Conservation (phyloP, 2,329 filamentous ascomycete species). For the Lizonia empirigonia region DNA sequence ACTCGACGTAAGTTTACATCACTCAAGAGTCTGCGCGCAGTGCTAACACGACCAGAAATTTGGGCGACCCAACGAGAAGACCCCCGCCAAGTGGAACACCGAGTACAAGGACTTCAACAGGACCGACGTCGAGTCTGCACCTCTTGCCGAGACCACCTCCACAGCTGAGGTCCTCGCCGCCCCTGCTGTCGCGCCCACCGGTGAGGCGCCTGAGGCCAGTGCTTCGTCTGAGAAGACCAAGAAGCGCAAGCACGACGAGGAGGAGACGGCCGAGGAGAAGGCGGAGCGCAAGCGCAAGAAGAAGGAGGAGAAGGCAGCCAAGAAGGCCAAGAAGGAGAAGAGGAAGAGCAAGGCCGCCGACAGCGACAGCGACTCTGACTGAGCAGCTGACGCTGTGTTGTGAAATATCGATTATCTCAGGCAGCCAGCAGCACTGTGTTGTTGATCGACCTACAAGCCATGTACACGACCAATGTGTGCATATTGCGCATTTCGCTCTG, state of each 20-base stretch:
- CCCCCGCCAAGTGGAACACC: slow-evolving; percentile 88
- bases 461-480: slow-evolving; percentile 27
- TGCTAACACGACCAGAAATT: slow-evolving; percentile 70
- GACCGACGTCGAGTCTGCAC: slow-evolving; percentile 29
- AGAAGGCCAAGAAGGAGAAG: slow-evolving; percentile 45
- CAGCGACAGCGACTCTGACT: slow-evolving; percentile 42
- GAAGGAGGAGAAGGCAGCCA: slow-evolving; percentile 67
- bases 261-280: slow-evolving; percentile 54
- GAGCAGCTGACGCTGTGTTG: slow-evolving; percentile 18
- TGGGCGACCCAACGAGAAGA: slow-evolving; percentile 88
- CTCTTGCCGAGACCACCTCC: slow-evolving; percentile 41
- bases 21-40: not conserved
- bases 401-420: slow-evolving; percentile 24
- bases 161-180: slow-evolving; percentile 45
- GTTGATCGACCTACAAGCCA: slow-evolving; percentile 21
- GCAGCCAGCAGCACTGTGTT: slow-evolving; percentile 20
- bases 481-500: slow-evolving; percentile 30
- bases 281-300: slow-evolving; percentile 66
- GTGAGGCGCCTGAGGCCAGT: slow-evolving; percentile 51
- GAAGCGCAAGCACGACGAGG: slow-evolving; percentile 57
- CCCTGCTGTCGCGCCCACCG: slow-evolving; percentile 44
- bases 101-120: slow-evolving; percentile 82
- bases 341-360: slow-evolving; percentile 39
- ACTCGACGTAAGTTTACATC: slow-evolving; percentile 70
- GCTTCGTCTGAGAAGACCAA: slow-evolving; percentile 39